Evolutionary conservation across 352 stramenopile genomes (phyloP), one percentile per base, ranked within the genome.

Genomic region (Phytophthora tubulina): DNA sequence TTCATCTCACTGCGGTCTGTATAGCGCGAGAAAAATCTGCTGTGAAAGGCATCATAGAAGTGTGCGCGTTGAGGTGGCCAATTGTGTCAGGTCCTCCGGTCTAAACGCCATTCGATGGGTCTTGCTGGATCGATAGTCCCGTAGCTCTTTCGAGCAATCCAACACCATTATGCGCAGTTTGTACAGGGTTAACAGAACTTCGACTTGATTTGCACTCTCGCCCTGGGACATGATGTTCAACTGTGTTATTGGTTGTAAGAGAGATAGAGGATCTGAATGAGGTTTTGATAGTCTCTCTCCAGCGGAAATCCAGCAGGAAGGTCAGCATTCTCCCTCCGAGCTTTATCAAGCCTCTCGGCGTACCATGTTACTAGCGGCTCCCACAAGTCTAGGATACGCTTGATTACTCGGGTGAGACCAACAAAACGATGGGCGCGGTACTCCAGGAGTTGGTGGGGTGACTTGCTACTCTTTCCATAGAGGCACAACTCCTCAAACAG

Each of bases 131-230:
- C 60, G 38, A 35, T 60, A 67, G 39, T 67, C 60, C 6, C 49
- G 36, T 3, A 67, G 33, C 27, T 60, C 38, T 17, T 67, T 67
- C 9, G 60, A 67, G 39, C 49, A 67, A 14, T 67, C 49, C n/a
- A 59, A 6, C 14, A 53, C 17, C 41, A n/a, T 41, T 15, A 64
- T 42, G 9, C 39, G 54, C 30, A 62, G 39, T 15, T 62, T 62
- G 54, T 62, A 62, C 9, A 62, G 36, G 4, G 39, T 46, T 27
- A 62, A 15, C 54, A 62, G 30, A 30, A 62, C 54, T 4, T 62
- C 54, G 14, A 41, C 39, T 62, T 62, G 54, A 27, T 62, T 62
- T 27, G 54, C 39, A 10, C 14, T 50, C 42, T 52, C 39, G 32
- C 54, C 39, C 5, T 62, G 39, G 14, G 17, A 39, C 39, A 52